These are phyloP conservation scores for Alternaria arbusti DNA, from an alignment of 2,329 filamentous ascomycete species.

Conservation along the genomic window DNA sequence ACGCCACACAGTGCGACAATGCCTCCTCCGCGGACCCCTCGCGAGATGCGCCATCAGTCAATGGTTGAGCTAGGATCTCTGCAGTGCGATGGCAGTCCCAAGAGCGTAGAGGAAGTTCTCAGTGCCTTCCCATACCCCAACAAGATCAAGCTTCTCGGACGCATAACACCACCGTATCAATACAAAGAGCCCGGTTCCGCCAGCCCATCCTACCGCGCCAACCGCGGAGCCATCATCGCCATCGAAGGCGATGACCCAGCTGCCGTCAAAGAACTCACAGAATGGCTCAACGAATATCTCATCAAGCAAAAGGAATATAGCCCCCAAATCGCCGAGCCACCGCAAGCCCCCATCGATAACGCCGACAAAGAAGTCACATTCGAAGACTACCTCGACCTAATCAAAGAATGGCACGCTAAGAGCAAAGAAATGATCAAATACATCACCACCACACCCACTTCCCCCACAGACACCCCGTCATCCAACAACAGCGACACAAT, in stretches of 20 bases:
- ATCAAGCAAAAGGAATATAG: conserved; percentile 59
- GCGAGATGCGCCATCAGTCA: conserved; percentile 28
- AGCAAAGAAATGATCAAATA: conserved; percentile 72
- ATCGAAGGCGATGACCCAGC: conserved; percentile 75
- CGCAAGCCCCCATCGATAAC: conserved; percentile 48
- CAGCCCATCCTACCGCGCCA: conserved; percentile 41
- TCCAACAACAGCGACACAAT: conserved; percentile 22
- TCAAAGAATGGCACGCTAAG: conserved; percentile 76
- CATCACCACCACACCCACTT: conserved; percentile 50
- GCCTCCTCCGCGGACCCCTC: conserved; percentile 43
- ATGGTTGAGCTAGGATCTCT: conserved; percentile 12
- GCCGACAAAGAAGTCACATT: conserved; percentile 45
- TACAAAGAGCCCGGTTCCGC: conserved; percentile 47
- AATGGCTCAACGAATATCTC: conserved; percentile 65
- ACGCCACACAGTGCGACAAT: conserved; percentile 42
- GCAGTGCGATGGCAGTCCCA: conserved; percentile 31
- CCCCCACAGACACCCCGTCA: conserved; percentile 1
- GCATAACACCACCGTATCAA: conserved; percentile 70
- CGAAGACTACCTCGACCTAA: conserved; percentile 68
- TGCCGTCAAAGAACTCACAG: conserved; percentile 70
- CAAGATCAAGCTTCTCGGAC: conserved; percentile 78
- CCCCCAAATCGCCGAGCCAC: conserved; percentile 59
- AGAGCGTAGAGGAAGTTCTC: conserved; percentile 70
- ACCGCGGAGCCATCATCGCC: conserved; percentile 80
- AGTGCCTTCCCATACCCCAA: conserved; percentile 76